phyloP scores from a whole-genome alignment of 192 early-diverging fungal species.

The Backusella liffmaniae region DNA sequence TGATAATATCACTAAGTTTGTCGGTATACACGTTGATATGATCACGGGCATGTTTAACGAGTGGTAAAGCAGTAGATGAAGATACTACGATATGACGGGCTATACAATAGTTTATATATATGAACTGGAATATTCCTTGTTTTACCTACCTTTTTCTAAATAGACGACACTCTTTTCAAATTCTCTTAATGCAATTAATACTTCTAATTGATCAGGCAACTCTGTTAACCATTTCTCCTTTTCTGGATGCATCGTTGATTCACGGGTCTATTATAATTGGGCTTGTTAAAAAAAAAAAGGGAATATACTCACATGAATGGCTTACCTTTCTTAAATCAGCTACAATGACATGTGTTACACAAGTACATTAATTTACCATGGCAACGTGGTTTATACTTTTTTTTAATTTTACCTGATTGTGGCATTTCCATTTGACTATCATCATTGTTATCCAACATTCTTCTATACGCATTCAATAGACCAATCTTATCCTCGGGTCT shows the following conservation, averaged over 20 bases:
- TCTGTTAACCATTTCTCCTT: slow-evolving; percentile 67
- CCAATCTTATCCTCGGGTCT: slow-evolving; percentile 68
- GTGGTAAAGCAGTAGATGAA: slow-evolving; percentile 12
- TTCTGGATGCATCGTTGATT: slow-evolving; percentile 6
- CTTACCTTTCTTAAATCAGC: slow-evolving; percentile 9
- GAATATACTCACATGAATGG: background rate
- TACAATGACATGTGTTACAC: background rate
- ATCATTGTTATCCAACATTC: slow-evolving; percentile 58
- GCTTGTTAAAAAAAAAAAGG: too few species aligned
- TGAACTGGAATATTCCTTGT: background rate
- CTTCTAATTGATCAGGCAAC: slow-evolving; percentile 87
- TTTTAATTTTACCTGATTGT: background rate
- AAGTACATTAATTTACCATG: background rate
- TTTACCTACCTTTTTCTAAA: slow-evolving; percentile 61
- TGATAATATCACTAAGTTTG: slow-evolving; percentile 39
- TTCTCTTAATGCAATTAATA: slow-evolving; percentile 89
- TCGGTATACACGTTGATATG: slow-evolving; percentile 46
- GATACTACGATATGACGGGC: slow-evolving; percentile 11
- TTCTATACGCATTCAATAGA: slow-evolving; percentile 55
- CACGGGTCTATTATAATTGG: background rate
- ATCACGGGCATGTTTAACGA: slow-evolving; percentile 40
- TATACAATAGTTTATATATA: background rate
- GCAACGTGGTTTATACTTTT: background rate
- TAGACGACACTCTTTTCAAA: slow-evolving; percentile 77
- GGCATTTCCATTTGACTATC: slow-evolving; percentile 17